A percentile compares a stretch with the other conserved stretches of the same genome.
These are phyloP conservation scores for Macadamia integrifolia DNA, from an alignment of 164 flowering plant species.

Conservation along the genomic window DNA sequence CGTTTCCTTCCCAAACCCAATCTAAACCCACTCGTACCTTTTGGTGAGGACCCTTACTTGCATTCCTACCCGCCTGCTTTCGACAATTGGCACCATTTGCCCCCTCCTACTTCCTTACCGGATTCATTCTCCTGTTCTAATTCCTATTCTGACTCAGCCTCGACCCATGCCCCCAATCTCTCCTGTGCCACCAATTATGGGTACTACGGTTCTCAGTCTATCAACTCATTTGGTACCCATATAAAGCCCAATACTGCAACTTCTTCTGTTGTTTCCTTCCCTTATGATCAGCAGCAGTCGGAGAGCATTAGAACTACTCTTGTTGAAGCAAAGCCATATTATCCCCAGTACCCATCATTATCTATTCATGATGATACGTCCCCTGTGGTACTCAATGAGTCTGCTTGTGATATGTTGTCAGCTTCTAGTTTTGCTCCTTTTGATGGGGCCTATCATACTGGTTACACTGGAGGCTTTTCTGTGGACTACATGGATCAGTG, in stretches of 20 bases:
- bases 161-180: not conserved
- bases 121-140: slow-evolving; percentile 11
- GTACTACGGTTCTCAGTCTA: slow-evolving; percentile 3
- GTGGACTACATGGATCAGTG: slow-evolving; percentile 19
- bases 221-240: not conserved
- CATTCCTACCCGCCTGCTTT: slow-evolving; percentile 14
- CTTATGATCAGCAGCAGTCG: slow-evolving; percentile 9
- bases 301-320: not conserved
- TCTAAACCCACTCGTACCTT: slow-evolving; percentile 9
- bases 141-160: not conserved
- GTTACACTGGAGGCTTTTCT: slow-evolving; percentile 19
- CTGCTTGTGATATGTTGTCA: slow-evolving; percentile 21
- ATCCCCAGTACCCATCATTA: slow-evolving; percentile 18
- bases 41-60: slow-evolving; percentile 15
- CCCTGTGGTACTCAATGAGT: slow-evolving; percentile 12
- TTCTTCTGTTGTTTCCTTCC: slow-evolving; percentile 7
- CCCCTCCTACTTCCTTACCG: slow-evolving; percentile 11
- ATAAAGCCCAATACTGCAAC: slow-evolving; percentile 3
- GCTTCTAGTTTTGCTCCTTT: slow-evolving; percentile 10
- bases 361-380: slow-evolving; percentile 9
- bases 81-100: slow-evolving; percentile 25
- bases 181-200: slow-evolving; percentile 10
- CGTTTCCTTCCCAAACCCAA: not conserved
- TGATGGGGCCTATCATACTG: slow-evolving; percentile 11
- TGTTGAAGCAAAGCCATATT: slow-evolving; percentile 24